Evolutionary conservation across 164 flowering plant genomes (phyloP).

Genomic region (Tetracentron sinense): DNA sequence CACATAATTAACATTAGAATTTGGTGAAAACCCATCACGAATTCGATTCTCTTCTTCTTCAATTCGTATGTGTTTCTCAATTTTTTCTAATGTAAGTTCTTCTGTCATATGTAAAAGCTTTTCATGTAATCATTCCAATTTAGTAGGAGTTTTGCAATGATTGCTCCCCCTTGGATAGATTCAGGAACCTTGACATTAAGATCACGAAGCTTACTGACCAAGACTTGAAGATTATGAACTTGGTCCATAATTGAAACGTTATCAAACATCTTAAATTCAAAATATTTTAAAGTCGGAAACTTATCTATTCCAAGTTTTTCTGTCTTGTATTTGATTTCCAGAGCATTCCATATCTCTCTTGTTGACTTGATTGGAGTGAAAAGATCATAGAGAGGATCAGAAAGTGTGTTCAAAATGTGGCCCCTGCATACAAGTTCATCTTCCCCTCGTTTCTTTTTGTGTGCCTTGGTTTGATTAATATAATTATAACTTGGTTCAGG

Average conservation of each 20-base stretch:
- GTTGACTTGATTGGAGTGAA: too few species aligned
- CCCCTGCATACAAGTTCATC: too few species aligned
- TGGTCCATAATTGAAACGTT: background rate
- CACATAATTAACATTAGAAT: background rate
- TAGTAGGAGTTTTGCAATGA: conserved; percentile 5
- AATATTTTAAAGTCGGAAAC: conserved; percentile 7
- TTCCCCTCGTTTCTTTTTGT: too few species aligned
- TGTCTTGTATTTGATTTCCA: conserved; percentile 10
- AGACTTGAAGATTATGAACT: conserved; percentile 15
- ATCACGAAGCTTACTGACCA: conserved; percentile 1
- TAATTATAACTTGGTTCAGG: too few species aligned
- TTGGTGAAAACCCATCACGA: background rate
- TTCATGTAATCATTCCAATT: conserved; percentile 16
- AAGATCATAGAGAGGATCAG: too few species aligned
- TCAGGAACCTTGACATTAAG: background rate
- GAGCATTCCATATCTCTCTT: too few species aligned
- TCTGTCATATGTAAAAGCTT: conserved; percentile 5
- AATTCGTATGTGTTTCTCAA: conserved; percentile 15
- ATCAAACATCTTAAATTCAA: conserved; percentile 14
- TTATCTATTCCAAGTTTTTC: conserved; percentile 15
- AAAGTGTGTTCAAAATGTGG: too few species aligned
- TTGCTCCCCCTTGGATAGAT: conserved; percentile 9
- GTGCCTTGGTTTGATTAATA: too few species aligned
- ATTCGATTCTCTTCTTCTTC: conserved; percentile 10
- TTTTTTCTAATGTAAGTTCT: conserved; percentile 11